These are phyloP conservation scores for Solanum appendiculatum DNA, from an alignment of 257 asterid genomes.

Conservation along the genomic window DNA sequence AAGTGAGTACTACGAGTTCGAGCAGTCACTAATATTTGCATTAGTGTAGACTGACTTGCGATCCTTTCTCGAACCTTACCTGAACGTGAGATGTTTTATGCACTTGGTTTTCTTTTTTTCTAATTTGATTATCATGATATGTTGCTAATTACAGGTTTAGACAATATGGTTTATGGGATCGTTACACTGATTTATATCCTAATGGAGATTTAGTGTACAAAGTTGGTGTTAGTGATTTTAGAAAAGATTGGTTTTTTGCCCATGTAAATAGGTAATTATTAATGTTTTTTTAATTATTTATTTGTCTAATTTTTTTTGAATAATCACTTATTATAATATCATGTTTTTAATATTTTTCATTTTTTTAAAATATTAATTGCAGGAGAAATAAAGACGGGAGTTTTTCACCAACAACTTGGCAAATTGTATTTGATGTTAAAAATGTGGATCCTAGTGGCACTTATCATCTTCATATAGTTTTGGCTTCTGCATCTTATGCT, in stretches of 20 bases:
- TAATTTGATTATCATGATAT: not conserved
- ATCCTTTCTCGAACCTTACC: too few species aligned
- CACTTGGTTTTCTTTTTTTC: not conserved
- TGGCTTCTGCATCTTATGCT: conserved; percentile 60
- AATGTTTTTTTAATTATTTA: not conserved
- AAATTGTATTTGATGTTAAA: conserved; percentile 29
- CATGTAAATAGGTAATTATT: conserved; percentile 13
- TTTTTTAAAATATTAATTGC: not conserved
- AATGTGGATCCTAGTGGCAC: conserved; percentile 15
- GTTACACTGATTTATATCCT: conserved; percentile 27
- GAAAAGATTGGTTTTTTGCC: conserved; percentile 32
- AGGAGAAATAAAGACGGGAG: conserved; percentile 16
- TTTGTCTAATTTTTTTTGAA: not conserved
- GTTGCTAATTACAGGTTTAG: conserved; percentile 2
- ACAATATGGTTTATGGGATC: conserved; percentile 30
- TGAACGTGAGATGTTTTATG: rapidly evolving
- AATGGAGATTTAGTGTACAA: conserved; percentile 13
- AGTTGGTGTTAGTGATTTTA: conserved; percentile 16
- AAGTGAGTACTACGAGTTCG: not conserved
- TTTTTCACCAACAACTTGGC: conserved; percentile 51
- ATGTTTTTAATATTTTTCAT: not conserved
- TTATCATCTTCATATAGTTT: conserved; percentile 51
- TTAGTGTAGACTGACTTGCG: not conserved
- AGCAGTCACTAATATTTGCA: not conserved
- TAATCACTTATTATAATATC: not conserved